These are phyloP conservation scores for Penicillium atrosanguineum DNA, from an alignment of 495 filamentous ascomycete genomes.

Conservation along the genomic window DNA sequence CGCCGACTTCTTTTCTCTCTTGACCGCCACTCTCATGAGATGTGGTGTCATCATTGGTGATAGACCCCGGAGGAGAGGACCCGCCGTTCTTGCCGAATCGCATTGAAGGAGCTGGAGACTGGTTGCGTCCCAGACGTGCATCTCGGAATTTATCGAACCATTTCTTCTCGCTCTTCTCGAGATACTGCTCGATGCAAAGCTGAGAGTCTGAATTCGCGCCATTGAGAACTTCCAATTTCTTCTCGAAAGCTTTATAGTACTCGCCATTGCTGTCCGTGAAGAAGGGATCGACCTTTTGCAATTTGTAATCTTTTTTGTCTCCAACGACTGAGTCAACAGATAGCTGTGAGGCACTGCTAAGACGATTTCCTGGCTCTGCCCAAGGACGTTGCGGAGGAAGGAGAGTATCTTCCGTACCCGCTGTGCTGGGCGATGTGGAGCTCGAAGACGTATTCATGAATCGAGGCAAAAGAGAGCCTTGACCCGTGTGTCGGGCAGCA, in stretches of 20 bases:
- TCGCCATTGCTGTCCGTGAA: constrained; percentile 67
- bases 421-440: constrained; percentile 32
- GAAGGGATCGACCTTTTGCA: constrained; percentile 68
- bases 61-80: constrained; percentile 33
- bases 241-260: constrained; percentile 59
- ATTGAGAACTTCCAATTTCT: constrained; percentile 56
- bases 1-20: constrained; percentile 24
- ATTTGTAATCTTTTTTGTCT: constrained; percentile 60
- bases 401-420: constrained; percentile 41
- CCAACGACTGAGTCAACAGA: constrained; percentile 57
- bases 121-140: constrained; percentile 51
- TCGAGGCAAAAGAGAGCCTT: constrained; percentile 26
- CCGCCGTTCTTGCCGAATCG: constrained; percentile 30
- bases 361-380: constrained; percentile 35
- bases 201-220: constrained; percentile 56
- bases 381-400: constrained; percentile 33
- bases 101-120: constrained; percentile 44
- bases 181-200: constrained; percentile 66
- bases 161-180: constrained; percentile 67
- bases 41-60: constrained; percentile 37
- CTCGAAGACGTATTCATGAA: constrained; percentile 18
- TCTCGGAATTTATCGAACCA: constrained; percentile 65
- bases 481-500: constrained; percentile 28
- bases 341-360: constrained; percentile 46
- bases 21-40: constrained; percentile 37